Evolutionary conservation across 2,329 filamentous ascomycete genomes (phyloP).

Genomic region (Fusarium solani-melongenae): DNA sequence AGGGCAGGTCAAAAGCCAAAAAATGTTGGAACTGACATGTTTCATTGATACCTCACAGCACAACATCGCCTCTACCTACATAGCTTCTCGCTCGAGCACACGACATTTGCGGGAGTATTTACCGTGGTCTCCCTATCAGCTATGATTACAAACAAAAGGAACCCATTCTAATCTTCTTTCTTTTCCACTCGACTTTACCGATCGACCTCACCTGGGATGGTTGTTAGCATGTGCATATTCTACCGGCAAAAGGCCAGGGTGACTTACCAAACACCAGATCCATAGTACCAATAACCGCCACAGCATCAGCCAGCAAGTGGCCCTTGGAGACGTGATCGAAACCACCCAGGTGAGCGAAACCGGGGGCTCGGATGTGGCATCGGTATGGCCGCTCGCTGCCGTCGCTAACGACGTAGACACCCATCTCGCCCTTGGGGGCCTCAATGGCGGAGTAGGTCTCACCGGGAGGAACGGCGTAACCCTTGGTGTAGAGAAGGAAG

Average conservation of each 20-base stretch:
- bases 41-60: conserved; percentile 41
- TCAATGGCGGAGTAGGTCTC: conserved; percentile 99
- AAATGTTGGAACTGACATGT: conserved; percentile 30
- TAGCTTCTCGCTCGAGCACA: conserved; percentile 43
- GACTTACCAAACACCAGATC: conserved; percentile 86
- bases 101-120: conserved; percentile 51
- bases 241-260: neutral
- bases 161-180: conserved; percentile 47
- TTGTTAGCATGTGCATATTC: conserved; percentile 50
- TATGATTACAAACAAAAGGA: conserved; percentile 56
- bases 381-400: conserved; percentile 96
- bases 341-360: conserved; percentile 92
- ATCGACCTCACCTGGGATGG: conserved; percentile 67
- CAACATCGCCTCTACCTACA: conserved; percentile 36
- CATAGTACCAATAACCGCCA: conserved; percentile 93
- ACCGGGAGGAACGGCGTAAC: conserved; percentile 94
- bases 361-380: conserved; percentile 96
- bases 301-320: conserved; percentile 94
- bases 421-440: conserved; percentile 99
- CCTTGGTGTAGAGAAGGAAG: conserved; percentile 98
- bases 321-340: conserved; percentile 95
- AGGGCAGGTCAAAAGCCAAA: conserved; percentile 13
- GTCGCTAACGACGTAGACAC: conserved; percentile 94
- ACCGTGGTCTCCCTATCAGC: conserved; percentile 50
- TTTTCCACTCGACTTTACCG: conserved; percentile 56